These are phyloP conservation scores for Arthrinium phaeospermum DNA, from an alignment of 2,329 filamentous ascomycete genomes.

Conservation along the genomic window DNA sequence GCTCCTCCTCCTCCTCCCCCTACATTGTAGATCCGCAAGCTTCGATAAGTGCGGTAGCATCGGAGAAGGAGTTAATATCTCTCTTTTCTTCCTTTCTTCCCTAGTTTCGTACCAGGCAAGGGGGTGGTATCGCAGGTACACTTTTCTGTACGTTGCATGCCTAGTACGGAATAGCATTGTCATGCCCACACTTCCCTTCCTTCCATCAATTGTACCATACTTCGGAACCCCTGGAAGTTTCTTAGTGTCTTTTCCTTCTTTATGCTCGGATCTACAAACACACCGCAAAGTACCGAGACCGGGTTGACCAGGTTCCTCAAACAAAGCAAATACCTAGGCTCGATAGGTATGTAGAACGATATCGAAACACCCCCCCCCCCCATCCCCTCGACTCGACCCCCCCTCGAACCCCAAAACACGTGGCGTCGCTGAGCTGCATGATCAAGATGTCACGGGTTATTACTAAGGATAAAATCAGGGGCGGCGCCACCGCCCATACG, in stretches of 20 bases:
- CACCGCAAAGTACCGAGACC: too few relatives aligned
- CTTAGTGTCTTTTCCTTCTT: too few relatives aligned
- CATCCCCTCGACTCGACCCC: too few relatives aligned
- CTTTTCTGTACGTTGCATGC: not conserved
- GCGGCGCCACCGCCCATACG: not conserved
- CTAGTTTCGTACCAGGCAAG: not conserved
- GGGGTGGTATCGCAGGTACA: not conserved
- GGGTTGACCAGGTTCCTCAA: not conserved
- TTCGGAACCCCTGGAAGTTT: too few relatives aligned
- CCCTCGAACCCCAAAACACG: not conserved
- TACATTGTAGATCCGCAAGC: not conserved
- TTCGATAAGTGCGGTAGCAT: not conserved
- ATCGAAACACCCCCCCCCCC: not conserved
- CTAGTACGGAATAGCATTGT: too few relatives aligned
- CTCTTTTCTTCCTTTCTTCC: not conserved
- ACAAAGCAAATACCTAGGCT: too few relatives aligned
- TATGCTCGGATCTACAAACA: too few relatives aligned
- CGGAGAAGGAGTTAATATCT: not conserved
- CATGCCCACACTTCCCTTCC: too few relatives aligned
- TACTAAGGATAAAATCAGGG: not conserved
- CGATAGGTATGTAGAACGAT: not conserved
- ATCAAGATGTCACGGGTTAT: conserved; percentile 13
- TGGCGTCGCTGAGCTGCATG: conserved; percentile 9
- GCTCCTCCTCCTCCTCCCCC: not conserved
- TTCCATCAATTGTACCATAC: too few relatives aligned